Evolutionary conservation across 2,329 filamentous ascomycete genomes (phyloP).

Genomic region (Pyrenophora seminiperda): DNA sequence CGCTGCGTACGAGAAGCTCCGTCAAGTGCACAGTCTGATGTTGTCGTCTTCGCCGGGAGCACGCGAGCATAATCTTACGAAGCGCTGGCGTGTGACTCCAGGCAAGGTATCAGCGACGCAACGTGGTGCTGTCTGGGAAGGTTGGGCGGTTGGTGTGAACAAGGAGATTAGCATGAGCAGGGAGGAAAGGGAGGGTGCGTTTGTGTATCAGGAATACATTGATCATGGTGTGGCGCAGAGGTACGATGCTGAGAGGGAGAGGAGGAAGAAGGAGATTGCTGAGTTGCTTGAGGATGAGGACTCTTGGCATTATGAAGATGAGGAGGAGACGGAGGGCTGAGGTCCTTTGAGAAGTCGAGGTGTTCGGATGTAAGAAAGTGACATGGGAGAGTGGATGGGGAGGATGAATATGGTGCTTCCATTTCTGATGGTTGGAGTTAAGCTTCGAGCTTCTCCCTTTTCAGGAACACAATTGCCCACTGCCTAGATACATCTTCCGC

Average conservation of each 20-base stretch:
- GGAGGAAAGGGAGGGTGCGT: conserved; percentile 27
- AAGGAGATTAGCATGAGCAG: conserved; percentile 23
- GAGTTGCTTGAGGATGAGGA: conserved; percentile 29
- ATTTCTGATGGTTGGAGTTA: no score
- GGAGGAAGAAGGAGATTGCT: conserved; percentile 24
- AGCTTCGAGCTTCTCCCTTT: no score
- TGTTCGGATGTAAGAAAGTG: no score
- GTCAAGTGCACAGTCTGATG: conserved; percentile 27
- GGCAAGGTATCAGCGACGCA: conserved; percentile 29
- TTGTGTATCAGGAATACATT: background rate
- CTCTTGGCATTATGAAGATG: background rate
- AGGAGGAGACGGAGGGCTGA: background rate
- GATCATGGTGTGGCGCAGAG: conserved; percentile 4
- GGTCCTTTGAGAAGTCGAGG: no score
- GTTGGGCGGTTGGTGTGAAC: conserved; percentile 33
- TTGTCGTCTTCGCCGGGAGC: background rate
- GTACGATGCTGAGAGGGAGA: conserved; percentile 12
- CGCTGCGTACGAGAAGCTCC: conserved; percentile 29
- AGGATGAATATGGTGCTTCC: no score
- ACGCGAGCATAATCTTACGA: conserved; percentile 37
- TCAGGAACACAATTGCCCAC: no score
- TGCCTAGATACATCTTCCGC: conserved; percentile 44
- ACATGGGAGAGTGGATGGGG: no score
- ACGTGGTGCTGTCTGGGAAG: conserved; percentile 43
- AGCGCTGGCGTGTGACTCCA: conserved; percentile 33